Evolutionary conservation across 805 yeast species (phyloP), one percentile per base, ranked within the genome.

Genomic region (Wickerhamomyces chaumierensis): DNA sequence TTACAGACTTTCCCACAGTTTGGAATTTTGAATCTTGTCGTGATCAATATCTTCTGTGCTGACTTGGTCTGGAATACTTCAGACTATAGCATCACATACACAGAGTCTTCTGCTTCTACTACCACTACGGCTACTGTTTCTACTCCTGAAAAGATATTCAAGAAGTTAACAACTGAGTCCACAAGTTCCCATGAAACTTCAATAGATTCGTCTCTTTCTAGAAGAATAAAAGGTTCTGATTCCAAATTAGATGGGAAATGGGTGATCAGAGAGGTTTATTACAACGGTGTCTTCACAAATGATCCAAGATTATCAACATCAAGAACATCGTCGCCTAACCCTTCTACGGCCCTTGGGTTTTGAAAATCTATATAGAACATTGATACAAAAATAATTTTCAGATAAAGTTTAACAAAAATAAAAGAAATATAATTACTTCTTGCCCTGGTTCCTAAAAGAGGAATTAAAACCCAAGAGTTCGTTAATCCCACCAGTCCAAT

Each of bases 401-500:
- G n/a, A n/a, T n/a, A n/a, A n/a, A n/a, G n/a, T n/a, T n/a, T n/a
- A n/a, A n/a, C n/a, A n/a, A n/a, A n/a, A n/a, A n/a, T n/a, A n/a
- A n/a, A n/a, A n/a, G n/a, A n/a, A n/a, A n/a, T n/a, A n/a, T n/a
- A n/a, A n/a, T n/a, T n/a, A n/a, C n/a, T 21, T 21, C 23, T 21
- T 51, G 4, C 53, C 41, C 35, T 58, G 60, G 41, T 70, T 69
- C 49, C 80, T 78, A 56, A 88, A 88, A 39, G 86, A 73, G 12
- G 87, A 77, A 56, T 88, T 88, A 68, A 88, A 88, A 2, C 96
- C 96, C 34, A 88, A 60, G 42, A 88, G 67, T 48, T 84, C 88
- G 52, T 88, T 90, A 39, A 90, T 77, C 27, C 94, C 95, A 41
- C 72, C 73, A 2, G 88, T 87, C 97, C 97, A 90, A 54, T 90